Percentiles rank a stretch among this genome's conserved stretches.
Conservation (phyloP, 805 yeast genomes). For the Hanseniaspora clermontiae region DNA sequence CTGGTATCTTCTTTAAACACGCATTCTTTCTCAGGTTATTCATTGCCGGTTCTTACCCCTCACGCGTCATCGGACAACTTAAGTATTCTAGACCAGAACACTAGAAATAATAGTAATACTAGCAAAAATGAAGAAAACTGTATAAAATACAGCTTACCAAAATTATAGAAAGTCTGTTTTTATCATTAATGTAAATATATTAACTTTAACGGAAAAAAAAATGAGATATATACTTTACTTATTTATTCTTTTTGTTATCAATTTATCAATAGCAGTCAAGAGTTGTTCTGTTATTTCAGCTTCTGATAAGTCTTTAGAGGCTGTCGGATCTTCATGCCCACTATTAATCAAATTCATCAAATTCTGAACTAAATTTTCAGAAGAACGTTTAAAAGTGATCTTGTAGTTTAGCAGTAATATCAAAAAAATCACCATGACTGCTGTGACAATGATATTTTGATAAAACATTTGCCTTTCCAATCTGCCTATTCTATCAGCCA, state of each 20-base stretch:
- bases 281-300: slow-evolving; percentile 8
- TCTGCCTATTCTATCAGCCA: background rate
- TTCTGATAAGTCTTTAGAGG: background rate
- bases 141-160: slow-evolving; percentile 6
- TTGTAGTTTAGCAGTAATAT: background rate
- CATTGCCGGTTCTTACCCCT: slow-evolving; percentile 7
- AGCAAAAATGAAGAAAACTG: background rate
- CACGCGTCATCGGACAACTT: slow-evolving; percentile 7
- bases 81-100: background rate
- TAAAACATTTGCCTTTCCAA: background rate
- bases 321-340: background rate
- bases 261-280: slow-evolving; percentile 5
- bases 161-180: background rate
- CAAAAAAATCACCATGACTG: background rate
- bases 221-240: background rate
- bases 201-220: background rate
- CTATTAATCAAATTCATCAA: background rate
- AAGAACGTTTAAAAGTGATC: background rate
- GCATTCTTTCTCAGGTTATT: background rate
- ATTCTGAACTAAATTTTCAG: background rate
- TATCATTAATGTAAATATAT: background rate
- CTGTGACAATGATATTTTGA: background rate
- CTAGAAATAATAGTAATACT: no score
- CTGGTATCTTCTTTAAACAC: slow-evolving; percentile 11
- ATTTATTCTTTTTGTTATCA: slow-evolving; percentile 4